A percentile compares a stretch with the other conserved stretches of the same genome.
These are phyloP conservation scores for Trebouxia sp. DNA, from an alignment of 139 green algal species.

Conservation along the genomic window DNA sequence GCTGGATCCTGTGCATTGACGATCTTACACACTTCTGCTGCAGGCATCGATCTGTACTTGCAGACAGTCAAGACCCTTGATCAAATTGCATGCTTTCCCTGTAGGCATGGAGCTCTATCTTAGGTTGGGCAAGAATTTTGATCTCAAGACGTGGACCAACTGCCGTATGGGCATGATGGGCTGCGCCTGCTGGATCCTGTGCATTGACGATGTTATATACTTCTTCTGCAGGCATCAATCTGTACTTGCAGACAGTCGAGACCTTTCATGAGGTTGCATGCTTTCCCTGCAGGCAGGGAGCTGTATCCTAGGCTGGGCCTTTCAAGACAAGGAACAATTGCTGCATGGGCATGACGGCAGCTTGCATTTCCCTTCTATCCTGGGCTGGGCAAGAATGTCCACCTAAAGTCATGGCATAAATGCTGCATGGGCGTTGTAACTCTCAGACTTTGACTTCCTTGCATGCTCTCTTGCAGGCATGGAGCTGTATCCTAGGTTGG, in stretches of 20 bases:
- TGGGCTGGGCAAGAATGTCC: too few species aligned
- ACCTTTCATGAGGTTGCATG: neutral
- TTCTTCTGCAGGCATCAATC: too few species aligned
- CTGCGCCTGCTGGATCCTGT: constrained; percentile 59
- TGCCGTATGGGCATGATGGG: constrained; percentile 83
- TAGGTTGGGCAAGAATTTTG: constrained; percentile 66
- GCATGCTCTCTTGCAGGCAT: constrained; percentile 41
- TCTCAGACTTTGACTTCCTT: neutral
- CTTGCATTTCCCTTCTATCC: neutral
- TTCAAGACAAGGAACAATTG: constrained; percentile 87
- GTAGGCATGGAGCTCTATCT: constrained; percentile 76
- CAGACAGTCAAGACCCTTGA: constrained; percentile 15
- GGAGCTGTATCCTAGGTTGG: constrained; percentile 79
- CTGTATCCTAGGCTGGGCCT: constrained; percentile 74
- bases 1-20: constrained; percentile 61
- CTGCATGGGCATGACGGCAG: constrained; percentile 76
- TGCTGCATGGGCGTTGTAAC: neutral
- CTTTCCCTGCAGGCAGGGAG: constrained; percentile 65
- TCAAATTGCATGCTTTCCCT: too few species aligned
- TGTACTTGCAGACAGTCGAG: too few species aligned
- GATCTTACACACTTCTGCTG: too few species aligned
- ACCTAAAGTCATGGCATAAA: too few species aligned
- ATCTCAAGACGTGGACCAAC: constrained; percentile 86
- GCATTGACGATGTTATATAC: too few species aligned
- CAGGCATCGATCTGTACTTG: too few species aligned